Base-by-base conservation (phyloP, 2,329 filamentous ascomycete species). In the Fusarium poae region DNA sequence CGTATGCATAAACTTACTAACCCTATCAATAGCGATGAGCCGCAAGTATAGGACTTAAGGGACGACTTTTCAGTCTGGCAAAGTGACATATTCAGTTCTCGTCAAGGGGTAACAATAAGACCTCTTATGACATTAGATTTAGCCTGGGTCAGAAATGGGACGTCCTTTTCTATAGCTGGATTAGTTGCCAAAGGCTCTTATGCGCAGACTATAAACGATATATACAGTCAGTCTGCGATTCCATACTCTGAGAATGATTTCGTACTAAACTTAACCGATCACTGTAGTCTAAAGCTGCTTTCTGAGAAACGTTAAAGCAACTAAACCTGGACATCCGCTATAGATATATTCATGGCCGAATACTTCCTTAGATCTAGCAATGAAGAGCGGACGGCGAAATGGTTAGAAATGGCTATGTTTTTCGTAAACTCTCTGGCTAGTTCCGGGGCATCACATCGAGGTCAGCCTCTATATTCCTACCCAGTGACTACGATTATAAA, bases 321-420 rank as follows among this genome's bases (percentile, higher is more conserved):
- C 6, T 12, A 59, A 8, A 21, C 13, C 15, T 10, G 23, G 39
- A 25, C 2, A 1, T 18, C 23, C 9, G 4, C 5, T 4, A 58
- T 70, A 4, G 18, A 29, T 6, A 27, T 27, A 27, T 8, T 8
- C 9, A 27, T 27, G 8, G 27, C 27, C 27, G 9, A 27, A 2
- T 58, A 42, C 40, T 51, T 62, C 18, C 15, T 18, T 0, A 2
- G 21, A 2, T 45, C 57, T 3, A 15, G 9, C 21, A 37, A 3
- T 1, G 1, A 16, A 35, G 27, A 0, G 15, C 8, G 16, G 5
- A 7, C 12, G 20, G n/a, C n/a, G 2, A 13, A 20, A 9, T 25
- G n/a, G 3, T 57, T 72, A 4, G 57, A 70, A 29, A 48, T 70
- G 5, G 50, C 32, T n/a, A 67, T 65, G 42, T 62, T 57, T 39